Evolutionary conservation across 140 eudicot genomes (phyloP).

Genomic region (Flaveria floridana): DNA sequence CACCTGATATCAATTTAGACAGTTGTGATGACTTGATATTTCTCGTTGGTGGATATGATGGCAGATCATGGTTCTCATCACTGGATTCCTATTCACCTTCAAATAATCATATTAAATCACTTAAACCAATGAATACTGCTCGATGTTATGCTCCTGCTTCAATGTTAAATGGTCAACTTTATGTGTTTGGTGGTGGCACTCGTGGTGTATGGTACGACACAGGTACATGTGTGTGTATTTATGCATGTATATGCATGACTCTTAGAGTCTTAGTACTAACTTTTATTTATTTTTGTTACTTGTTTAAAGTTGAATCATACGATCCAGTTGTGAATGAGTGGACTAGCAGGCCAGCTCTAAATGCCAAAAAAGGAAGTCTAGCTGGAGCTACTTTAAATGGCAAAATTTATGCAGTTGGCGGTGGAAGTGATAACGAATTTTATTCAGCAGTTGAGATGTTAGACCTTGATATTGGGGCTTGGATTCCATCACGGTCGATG

Average conservation of each 20-base stretch:
- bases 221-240: conserved; percentile 38
- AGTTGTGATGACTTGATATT: conserved; percentile 37
- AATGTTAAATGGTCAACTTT: conserved; percentile 52
- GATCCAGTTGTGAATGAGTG: conserved; percentile 52
- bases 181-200: conserved; percentile 78
- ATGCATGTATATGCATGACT: neutral
- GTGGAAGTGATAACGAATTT: conserved; percentile 58
- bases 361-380: conserved; percentile 60
- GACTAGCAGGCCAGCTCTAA: conserved; percentile 59
- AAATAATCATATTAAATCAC: conserved; percentile 41
- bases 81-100: conserved; percentile 60
- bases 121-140: conserved; percentile 52
- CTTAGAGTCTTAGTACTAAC: conserved; percentile 11
- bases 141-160: conserved; percentile 65
- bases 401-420: conserved; percentile 78
- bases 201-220: conserved; percentile 64
- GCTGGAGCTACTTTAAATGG: conserved; percentile 65
- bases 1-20: conserved; percentile 22
- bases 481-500: conserved; percentile 77
- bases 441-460: conserved; percentile 78
- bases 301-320: conserved; percentile 66
- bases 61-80: conserved; percentile 56
- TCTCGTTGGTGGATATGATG: conserved; percentile 79
- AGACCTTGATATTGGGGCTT: conserved; percentile 67
- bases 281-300: neutral